These are phyloP conservation scores for Mortierella sp. DNA, from an alignment of 371 early-diverging fungal genomes.

Conservation along the genomic window DNA sequence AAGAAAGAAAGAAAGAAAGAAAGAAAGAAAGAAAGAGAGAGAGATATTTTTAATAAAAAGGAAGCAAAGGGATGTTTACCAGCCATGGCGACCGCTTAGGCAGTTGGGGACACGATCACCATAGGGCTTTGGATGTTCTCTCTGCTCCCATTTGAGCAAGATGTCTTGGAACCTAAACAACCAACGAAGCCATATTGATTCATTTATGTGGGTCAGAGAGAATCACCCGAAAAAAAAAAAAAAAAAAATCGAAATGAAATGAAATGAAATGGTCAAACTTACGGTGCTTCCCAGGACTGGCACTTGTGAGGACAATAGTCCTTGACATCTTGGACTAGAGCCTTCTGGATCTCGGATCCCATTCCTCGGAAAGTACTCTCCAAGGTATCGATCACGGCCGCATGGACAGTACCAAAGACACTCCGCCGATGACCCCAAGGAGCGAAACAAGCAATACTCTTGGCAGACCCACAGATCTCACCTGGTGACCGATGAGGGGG, in stretches of 20 bases:
- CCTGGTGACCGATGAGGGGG: constrained; percentile 22
- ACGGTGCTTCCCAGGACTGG: constrained; percentile 9
- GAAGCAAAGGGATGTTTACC: too few relatives aligned
- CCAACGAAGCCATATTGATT: too few relatives aligned
- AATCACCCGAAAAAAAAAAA: too few relatives aligned
- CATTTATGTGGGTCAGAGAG: too few relatives aligned
- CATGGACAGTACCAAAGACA: constrained; percentile 18
- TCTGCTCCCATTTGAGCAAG: constrained; percentile 32
- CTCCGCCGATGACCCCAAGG: constrained; percentile 17
- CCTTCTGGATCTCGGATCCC: background rate
- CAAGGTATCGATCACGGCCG: constrained; percentile 13
- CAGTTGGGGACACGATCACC: constrained; percentile 28
- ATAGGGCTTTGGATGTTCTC: constrained; percentile 18
- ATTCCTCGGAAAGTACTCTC: constrained; percentile 5
- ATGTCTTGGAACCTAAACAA: constrained; percentile 14
- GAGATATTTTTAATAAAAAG: too few relatives aligned
- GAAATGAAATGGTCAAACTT: background rate
- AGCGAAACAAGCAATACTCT: constrained; percentile 29
- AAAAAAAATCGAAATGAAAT: background rate
- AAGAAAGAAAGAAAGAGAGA: too few relatives aligned
- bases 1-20: too few relatives aligned
- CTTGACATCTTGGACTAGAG: constrained; percentile 11
- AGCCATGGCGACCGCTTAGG: constrained; percentile 4
- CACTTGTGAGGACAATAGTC: constrained; percentile 18
- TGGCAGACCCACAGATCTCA: constrained; percentile 29